A percentile compares a stretch with the other conserved stretches of the same genome.
Conservation (phyloP, 768 basidiomycete genomes). For the Leucocoprinus sp. region DNA sequence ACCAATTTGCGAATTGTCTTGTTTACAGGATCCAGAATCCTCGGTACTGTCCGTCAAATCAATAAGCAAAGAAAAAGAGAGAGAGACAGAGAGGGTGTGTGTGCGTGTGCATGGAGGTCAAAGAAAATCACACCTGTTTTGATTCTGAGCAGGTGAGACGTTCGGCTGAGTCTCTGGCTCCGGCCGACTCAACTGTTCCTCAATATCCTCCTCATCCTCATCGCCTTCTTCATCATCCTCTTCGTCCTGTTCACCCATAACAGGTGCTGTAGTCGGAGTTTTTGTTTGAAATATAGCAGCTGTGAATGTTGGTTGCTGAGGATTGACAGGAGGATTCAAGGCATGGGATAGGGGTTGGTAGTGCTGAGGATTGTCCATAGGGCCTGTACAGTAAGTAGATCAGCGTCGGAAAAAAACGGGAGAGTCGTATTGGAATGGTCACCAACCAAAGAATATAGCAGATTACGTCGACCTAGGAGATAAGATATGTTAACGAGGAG, state of each 20-base stretch:
- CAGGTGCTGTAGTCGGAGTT: slow-evolving; percentile 5
- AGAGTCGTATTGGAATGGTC: not conserved
- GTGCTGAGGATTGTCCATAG: slow-evolving; percentile 67
- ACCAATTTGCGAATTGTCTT: slow-evolving; percentile 4
- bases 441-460: slow-evolving; percentile 4
- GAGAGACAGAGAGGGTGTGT: too few species aligned
- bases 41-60: not conserved
- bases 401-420: not conserved
- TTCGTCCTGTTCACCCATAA: slow-evolving; percentile 34
- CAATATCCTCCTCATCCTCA: slow-evolving; percentile 66
- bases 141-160: slow-evolving; percentile 29
- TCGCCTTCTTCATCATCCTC: slow-evolving; percentile 55
- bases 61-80: not conserved
- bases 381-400: slow-evolving; percentile 9
- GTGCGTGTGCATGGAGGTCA: too few species aligned
- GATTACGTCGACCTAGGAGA: slow-evolving; percentile 5
- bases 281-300: slow-evolving; percentile 3
- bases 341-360: slow-evolving; percentile 80
- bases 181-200: slow-evolving; percentile 51
- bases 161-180: slow-evolving; percentile 36
- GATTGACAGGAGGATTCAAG: slow-evolving; percentile 47
- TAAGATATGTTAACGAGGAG: slow-evolving; percentile 8
- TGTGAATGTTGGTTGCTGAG: slow-evolving; percentile 15
- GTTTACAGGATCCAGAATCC: slow-evolving; percentile 3
- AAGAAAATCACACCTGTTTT: slow-evolving; percentile 21